phyloP scores from a whole-genome alignment of 495 filamentous ascomycete species.

The Elasticomyces elasticus region DNA sequence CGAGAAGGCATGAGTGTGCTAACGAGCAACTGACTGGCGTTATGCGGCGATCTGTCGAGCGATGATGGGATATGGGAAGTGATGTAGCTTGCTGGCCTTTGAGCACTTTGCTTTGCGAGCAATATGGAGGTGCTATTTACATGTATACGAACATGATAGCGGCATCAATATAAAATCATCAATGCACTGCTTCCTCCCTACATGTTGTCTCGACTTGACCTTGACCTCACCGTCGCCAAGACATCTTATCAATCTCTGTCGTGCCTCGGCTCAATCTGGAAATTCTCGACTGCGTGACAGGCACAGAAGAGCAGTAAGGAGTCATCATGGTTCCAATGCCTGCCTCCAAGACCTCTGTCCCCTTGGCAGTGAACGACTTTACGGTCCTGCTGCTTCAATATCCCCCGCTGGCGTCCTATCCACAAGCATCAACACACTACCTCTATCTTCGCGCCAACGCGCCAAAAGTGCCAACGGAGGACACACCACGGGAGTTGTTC shows the following conservation, averaged over 20 bases:
- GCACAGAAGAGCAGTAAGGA: not conserved
- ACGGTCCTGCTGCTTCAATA: conserved; percentile 33
- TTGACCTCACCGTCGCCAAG: no score
- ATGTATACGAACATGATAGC: no score
- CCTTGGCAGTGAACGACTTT: conserved; percentile 24
- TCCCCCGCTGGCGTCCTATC: conserved; percentile 50
- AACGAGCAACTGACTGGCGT: not conserved
- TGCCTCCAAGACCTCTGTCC: conserved; percentile 3
- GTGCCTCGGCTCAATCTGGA: no score
- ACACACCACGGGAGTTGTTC: conserved; percentile 62
- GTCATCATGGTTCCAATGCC: conserved; percentile 16
- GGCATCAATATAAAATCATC: no score
- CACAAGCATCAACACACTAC: conserved; percentile 59
- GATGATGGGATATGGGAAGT: not conserved
- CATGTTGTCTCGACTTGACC: no score
- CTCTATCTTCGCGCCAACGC: conserved; percentile 77
- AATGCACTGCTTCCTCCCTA: not conserved
- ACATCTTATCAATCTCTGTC: no score
- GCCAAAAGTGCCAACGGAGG: conserved; percentile 61
- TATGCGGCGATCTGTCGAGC: not conserved
- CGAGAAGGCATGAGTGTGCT: conserved; percentile 42
- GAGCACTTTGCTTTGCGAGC: not conserved
- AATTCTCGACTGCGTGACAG: no score
- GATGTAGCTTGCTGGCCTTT: not conserved
- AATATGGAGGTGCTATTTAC: not conserved